A percentile compares a stretch with the other conserved stretches of the same genome.
Conservation (phyloP, 768 basidiomycete species). For the Pleurotus djamor region DNA sequence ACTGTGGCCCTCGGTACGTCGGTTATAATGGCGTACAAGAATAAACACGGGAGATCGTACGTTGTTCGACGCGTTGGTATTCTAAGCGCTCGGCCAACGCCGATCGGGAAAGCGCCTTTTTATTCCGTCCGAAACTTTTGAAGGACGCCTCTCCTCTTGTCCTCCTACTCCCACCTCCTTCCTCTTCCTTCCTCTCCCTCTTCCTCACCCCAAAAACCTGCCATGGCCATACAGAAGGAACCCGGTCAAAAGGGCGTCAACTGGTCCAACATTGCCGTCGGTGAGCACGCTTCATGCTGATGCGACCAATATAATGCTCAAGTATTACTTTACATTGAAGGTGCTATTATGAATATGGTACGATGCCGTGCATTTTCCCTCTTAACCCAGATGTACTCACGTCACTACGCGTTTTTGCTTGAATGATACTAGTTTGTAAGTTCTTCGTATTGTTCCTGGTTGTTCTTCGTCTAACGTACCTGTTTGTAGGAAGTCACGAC, state of each 20-base stretch:
- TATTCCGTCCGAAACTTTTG: constrained; percentile 14
- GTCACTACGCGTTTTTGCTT: constrained; percentile 4
- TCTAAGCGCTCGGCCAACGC: constrained; percentile 22
- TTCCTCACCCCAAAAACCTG: constrained; percentile 8
- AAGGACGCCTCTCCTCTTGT: constrained; percentile 16
- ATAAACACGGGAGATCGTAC: constrained; percentile 1
- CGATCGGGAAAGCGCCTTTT: constrained; percentile 25
- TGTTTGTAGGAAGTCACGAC: constrained; percentile 87
- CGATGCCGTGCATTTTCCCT: constrained; percentile 16
- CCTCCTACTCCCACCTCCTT: constrained; percentile 13
- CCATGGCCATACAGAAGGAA: constrained; percentile 82
- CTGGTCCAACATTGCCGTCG: constrained; percentile 96
- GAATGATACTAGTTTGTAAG: constrained; percentile 46
- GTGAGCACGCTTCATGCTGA: constrained; percentile 41
- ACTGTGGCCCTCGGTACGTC: not conserved
- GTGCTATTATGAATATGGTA: constrained; percentile 99
- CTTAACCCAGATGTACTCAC: not conserved
- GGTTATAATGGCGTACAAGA: not conserved
- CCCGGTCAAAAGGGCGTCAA: constrained; percentile 90
- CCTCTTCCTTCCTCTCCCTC: constrained; percentile 14
- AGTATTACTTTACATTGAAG: constrained; percentile 34
- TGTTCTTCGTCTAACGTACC: constrained; percentile 11
- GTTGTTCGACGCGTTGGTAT: not conserved
- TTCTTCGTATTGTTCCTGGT: constrained; percentile 15
- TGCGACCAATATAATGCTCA: constrained; percentile 14